Percentiles rank a stretch among this genome's conserved stretches.
These are phyloP conservation scores for Sanghuangporus weigelae DNA, from an alignment of 1,284 basidiomycete species.

Conservation along the genomic window DNA sequence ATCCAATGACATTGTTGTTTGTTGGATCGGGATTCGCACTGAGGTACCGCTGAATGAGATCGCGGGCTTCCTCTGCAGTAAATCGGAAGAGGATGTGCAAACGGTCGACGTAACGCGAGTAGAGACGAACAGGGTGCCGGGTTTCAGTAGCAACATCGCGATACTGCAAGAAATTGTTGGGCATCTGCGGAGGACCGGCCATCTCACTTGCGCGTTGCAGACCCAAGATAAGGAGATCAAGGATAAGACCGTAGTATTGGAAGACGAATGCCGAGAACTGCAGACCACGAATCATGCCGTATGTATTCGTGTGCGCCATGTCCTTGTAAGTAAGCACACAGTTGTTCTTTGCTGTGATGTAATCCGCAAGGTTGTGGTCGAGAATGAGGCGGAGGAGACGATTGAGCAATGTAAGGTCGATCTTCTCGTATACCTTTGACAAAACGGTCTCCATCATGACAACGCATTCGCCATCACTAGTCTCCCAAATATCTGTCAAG, in stretches of 20 bases:
- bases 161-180: constrained; percentile 95
- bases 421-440: constrained; percentile 96
- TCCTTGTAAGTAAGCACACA: constrained; percentile 85
- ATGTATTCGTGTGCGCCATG: constrained; percentile 90
- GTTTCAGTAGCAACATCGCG: constrained; percentile 91
- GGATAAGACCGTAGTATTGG: constrained; percentile 91
- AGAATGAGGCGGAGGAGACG: constrained; percentile 90
- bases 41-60: constrained; percentile 96
- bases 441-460: constrained; percentile 97
- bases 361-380: constrained; percentile 96
- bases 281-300: constrained; percentile 89
- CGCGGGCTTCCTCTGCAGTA: constrained; percentile 95
- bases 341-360: constrained; percentile 98
- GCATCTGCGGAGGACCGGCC: constrained; percentile 92
- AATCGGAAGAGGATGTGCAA: constrained; percentile 97
- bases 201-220: constrained; percentile 94
- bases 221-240: constrained; percentile 90
- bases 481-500: constrained; percentile 94
- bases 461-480: constrained; percentile 91
- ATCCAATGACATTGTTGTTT: constrained; percentile 98
- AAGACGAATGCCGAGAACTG: constrained; percentile 97
- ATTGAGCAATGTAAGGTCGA: constrained; percentile 91
- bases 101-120: constrained; percentile 91
- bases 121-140: constrained; percentile 90
- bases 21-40: constrained; percentile 97